Percentiles rank a stretch among this genome's conserved stretches.
Evolutionary conservation across 2,329 filamentous ascomycete species (phyloP).

Genomic region (Pochonia chlamydosporia): DNA sequence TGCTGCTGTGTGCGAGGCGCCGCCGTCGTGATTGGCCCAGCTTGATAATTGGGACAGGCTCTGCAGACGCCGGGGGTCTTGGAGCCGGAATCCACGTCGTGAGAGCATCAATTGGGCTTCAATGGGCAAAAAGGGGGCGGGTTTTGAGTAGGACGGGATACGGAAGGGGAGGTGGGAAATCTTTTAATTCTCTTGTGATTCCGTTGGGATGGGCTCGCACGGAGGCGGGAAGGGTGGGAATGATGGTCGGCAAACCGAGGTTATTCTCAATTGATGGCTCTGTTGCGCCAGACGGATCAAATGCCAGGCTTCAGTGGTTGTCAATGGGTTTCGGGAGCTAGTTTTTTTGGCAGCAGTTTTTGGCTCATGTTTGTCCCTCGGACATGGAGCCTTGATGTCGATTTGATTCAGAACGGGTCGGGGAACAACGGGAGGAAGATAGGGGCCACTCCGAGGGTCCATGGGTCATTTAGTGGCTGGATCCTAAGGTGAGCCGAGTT

Average conservation of each 20-base stretch:
- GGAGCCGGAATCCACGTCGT: constrained; percentile 1
- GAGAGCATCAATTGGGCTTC: constrained; percentile 6
- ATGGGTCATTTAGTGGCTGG: too few species aligned
- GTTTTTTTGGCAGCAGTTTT: neutral
- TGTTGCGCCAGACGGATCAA: neutral
- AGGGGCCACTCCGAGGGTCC: too few species aligned
- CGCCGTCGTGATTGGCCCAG: constrained; percentile 11
- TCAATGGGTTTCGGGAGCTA: neutral
- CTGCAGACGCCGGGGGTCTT: constrained; percentile 10
- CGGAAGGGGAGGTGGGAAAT: neutral
- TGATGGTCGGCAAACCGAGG: constrained; percentile 3
- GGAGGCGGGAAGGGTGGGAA: neutral
- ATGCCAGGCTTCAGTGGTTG: too few species aligned
- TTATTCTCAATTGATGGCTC: constrained; percentile 1
- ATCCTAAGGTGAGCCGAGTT: too few species aligned
- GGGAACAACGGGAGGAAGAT: too few species aligned
- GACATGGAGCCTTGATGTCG: too few species aligned
- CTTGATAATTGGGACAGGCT: constrained; percentile 1
- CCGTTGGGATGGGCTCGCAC: neutral
- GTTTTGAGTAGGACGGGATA: too few species aligned
- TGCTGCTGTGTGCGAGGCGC: constrained; percentile 1
- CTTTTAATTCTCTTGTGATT: neutral
- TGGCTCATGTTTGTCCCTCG: too few species aligned
- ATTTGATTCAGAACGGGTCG: too few species aligned
- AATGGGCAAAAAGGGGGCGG: neutral